phyloP scores from a whole-genome alignment of 495 filamentous ascomycete species.

The Xylaria castorea region DNA sequence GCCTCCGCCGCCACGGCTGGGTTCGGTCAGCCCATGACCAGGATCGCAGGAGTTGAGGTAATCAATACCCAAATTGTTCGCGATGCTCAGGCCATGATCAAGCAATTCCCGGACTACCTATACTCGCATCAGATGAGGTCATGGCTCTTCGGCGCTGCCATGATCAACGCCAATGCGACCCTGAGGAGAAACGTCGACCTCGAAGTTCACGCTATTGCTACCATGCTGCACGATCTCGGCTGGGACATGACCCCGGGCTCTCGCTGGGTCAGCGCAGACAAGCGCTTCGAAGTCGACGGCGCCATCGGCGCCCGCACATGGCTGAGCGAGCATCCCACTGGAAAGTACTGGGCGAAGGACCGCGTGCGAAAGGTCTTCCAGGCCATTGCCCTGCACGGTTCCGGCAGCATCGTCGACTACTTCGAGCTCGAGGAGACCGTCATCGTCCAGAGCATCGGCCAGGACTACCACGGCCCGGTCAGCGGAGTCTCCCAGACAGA shows the following conservation, averaged over 20 bases:
- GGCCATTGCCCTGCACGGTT: slow-evolving; percentile 35
- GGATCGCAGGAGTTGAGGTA: slow-evolving; percentile 35
- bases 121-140: slow-evolving; percentile 53
- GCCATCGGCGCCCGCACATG: slow-evolving; percentile 85
- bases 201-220: slow-evolving; percentile 44
- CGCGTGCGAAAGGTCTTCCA: slow-evolving; percentile 37
- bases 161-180: slow-evolving; percentile 44
- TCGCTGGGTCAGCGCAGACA: slow-evolving; percentile 39
- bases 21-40: slow-evolving; percentile 19
- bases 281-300: slow-evolving; percentile 62
- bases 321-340: slow-evolving; percentile 48
- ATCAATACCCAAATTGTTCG: slow-evolving; percentile 35
- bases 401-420: slow-evolving; percentile 25
- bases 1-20: slow-evolving; percentile 12
- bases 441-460: slow-evolving; percentile 27
- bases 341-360: slow-evolving; percentile 27
- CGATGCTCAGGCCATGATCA: slow-evolving; percentile 47
- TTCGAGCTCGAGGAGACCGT: slow-evolving; percentile 36
- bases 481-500: slow-evolving; percentile 22
- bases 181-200: slow-evolving; percentile 38
- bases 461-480: slow-evolving; percentile 31
- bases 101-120: slow-evolving; percentile 39
- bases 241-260: slow-evolving; percentile 34
- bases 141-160: slow-evolving; percentile 52
- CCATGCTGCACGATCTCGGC: slow-evolving; percentile 46